Evolutionary conservation across 306 rosid genomes (phyloP), one percentile per base, ranked within the genome.

Genomic region (Notholithocarpus densiflorus): DNA sequence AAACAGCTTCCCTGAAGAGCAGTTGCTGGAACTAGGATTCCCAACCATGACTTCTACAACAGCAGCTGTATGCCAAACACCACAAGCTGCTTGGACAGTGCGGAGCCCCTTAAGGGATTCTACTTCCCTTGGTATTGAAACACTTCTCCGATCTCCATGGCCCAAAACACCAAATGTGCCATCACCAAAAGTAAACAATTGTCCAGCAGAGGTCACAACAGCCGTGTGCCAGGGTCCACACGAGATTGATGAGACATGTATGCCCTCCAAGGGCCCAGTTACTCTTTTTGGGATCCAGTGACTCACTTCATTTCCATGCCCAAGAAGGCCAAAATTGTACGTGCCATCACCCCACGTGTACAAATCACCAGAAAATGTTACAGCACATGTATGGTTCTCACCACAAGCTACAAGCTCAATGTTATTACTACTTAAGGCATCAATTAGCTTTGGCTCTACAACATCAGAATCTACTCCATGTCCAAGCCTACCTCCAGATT

Each of bases 181-280:
- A 66, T 95, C 99, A 64, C 99, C 99, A 75, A 93, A 95, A 76
- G 99, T 95, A 89, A 90, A 95, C 79, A 95, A 88, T 77, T 95
- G 97, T 77, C 99, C 99, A 76, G 99, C 84, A 72, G 99, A 95
- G 74, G 99, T 95, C 73, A 95, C 99, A 59, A 92, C 94, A 79
- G 98, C 94, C 6, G 99, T 95, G 84, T 95, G 98, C 99, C 99
- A 93, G 55, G 99, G 99, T 77, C 99, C 99, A 84, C 99, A 95
- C 70, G 99, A 91, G 83, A 95, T 86, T 73, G 88, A 92, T 60
- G 99, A 95, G 80, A 95, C 93, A 80, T 91, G 99, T 79, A 95
- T 87, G 74, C 98, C 99, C 84, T 93, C 98, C 85, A 95, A 82
- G 82, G 99, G 98, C 59, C 98, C 98, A 84, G 84, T 93, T 74